Evolutionary conservation across 1,139 yeast genomes (phyloP), one percentile per base, ranked within the genome.

Genomic region (Starmera stellimalicola): DNA sequence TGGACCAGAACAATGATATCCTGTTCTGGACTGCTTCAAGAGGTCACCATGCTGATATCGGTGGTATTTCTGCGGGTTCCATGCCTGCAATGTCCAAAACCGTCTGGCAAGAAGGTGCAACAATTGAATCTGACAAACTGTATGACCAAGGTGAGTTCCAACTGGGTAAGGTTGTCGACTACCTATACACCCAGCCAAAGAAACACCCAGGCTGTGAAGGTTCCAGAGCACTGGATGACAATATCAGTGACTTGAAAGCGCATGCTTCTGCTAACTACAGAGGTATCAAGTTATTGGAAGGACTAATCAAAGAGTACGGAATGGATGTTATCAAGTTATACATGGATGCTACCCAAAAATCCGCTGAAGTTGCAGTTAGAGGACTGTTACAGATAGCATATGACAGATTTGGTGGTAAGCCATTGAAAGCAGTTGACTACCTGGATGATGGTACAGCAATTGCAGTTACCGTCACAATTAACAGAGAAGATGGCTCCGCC

Each of bases 41-140:
- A 48, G 73, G 70, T 2, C 74, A 68, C 43, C 74, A 68, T 50
- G 70, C 73, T 7, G 74, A 68, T 42, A 66, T 68, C 37, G 73
- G 74, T 29, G 70, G 70, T 27, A 58, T 58, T 25, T 43, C 64
- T 14, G 68, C 72, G 5, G 73, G 73, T 2, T 64, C 71, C 2
- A 61, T 65, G 52, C 70, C 73, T 8, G 68, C 73, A 9, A 58
- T 64, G 45, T 65, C 73, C 0, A 67, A 61, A 36, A 60, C 60
- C 30, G 42, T 68, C 16, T 62, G 55, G 40, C 68, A 68, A 41
- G 73, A 68, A 47, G 74, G 73, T 37, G 71, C 68, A 7, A 60
- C 66, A 5, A 65, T 68, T 19, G 58, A 55, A 36, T 60, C 71
- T 3, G 68, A 63, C 44, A 45, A 64, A 15, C 47, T 68, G 7